phyloP scores from a whole-genome alignment of 176 grass and related monocot genomes.

The Oryza meridionalis region DNA sequence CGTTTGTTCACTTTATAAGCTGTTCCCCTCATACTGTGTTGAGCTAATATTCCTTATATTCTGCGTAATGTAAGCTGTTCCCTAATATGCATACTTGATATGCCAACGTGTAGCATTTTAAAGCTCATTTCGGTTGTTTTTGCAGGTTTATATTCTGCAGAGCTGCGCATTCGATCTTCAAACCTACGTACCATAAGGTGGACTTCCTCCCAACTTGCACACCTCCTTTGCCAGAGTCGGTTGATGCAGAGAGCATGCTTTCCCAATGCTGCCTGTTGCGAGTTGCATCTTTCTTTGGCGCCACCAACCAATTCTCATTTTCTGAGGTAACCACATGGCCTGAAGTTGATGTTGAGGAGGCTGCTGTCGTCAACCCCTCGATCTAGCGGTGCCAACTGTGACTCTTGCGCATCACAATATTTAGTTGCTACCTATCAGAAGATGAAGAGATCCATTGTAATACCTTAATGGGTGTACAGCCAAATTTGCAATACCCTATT shows the following conservation, averaged over 20 bases:
- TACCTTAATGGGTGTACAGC: too few relatives aligned
- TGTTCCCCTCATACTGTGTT: not conserved
- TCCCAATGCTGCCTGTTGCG: constrained; percentile 71
- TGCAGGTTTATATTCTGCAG: constrained; percentile 94
- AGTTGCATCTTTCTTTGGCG: constrained; percentile 57
- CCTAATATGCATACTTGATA: not conserved
- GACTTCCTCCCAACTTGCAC: constrained; percentile 66
- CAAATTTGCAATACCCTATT: too few relatives aligned
- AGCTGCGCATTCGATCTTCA: constrained; percentile 60
- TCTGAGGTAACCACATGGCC: constrained; percentile 51
- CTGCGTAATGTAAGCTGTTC: not conserved
- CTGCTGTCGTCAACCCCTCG: not conserved
- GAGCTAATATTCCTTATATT: not conserved
- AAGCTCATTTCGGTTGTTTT: constrained; percentile 29
- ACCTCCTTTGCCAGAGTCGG: constrained; percentile 67
- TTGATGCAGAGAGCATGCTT: constrained; percentile 55
- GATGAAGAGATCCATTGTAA: not conserved
- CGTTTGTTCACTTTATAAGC: not conserved
- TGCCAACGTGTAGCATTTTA: not conserved
- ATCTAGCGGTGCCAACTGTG: not conserved
- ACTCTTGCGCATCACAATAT: not conserved
- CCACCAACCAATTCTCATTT: constrained; percentile 55
- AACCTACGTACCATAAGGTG: constrained; percentile 42
- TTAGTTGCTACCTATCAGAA: not conserved
- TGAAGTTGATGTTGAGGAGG: constrained; percentile 36